Evolutionary conservation across 768 basidiomycete species (phyloP).

Genomic region (Termitomyces sp.): DNA sequence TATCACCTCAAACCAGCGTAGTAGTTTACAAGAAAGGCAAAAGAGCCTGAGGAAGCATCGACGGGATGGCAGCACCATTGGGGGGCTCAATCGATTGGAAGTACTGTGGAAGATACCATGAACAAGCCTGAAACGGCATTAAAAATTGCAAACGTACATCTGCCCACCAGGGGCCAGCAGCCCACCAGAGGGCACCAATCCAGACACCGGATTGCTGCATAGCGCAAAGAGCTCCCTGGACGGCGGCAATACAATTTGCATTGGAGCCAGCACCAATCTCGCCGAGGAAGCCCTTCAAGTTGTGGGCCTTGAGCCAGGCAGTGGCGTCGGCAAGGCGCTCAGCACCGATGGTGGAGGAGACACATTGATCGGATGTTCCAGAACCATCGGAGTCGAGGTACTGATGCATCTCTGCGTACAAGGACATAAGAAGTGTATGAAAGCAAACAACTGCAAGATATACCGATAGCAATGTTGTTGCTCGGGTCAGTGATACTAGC

Average conservation of each 20-base stretch:
- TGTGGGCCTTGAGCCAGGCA: slow-evolving; percentile 50
- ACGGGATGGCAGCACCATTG: slow-evolving; percentile 44
- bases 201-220: slow-evolving; percentile 58
- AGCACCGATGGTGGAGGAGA: slow-evolving; percentile 53
- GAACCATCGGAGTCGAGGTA: slow-evolving; percentile 65
- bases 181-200: slow-evolving; percentile 53
- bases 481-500: slow-evolving; percentile 48
- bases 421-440: neutral
- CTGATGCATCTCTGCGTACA: slow-evolving; percentile 55
- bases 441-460: slow-evolving; percentile 9
- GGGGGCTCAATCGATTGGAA: slow-evolving; percentile 60
- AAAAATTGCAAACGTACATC: slow-evolving; percentile 28
- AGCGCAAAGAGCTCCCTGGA: slow-evolving; percentile 49
- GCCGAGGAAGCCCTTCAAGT: slow-evolving; percentile 59
- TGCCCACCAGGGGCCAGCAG: slow-evolving; percentile 60
- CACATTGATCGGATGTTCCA: slow-evolving; percentile 47
- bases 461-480: slow-evolving; percentile 56
- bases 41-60: slow-evolving; percentile 51
- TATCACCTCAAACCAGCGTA: neutral
- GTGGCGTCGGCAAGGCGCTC: slow-evolving; percentile 53
- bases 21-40: slow-evolving; percentile 43
- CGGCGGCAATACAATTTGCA: slow-evolving; percentile 37
- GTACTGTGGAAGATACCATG: slow-evolving; percentile 29
- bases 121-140: slow-evolving; percentile 2
- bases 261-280: slow-evolving; percentile 54